Conservation (phyloP, 805 yeast species). For the Cephaloascus albidus region DNA sequence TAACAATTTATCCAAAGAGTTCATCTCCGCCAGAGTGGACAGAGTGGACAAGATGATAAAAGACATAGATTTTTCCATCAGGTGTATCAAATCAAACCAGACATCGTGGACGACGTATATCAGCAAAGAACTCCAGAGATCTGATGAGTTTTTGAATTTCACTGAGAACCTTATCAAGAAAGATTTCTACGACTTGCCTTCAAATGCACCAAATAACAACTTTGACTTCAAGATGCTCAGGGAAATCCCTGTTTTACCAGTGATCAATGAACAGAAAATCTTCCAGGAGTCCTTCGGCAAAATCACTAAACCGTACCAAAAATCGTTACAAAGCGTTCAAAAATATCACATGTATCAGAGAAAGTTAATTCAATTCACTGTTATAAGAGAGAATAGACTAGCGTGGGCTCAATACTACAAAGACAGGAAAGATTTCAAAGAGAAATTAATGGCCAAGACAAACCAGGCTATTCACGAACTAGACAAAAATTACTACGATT, state of each 20-base stretch:
- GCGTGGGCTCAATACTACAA: constrained; percentile 2
- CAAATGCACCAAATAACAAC: neutral
- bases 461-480: neutral
- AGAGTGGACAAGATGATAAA: constrained; percentile 19
- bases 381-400: neutral
- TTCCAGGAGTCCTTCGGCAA: neutral
- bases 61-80: constrained; percentile 12
- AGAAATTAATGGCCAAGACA: neutral
- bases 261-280: neutral
- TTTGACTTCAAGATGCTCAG: neutral
- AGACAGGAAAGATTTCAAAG: constrained; percentile 2
- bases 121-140: neutral
- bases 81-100: neutral
- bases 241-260: neutral
- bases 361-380: neutral
- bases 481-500: constrained; percentile 1
- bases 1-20: constrained; percentile 15
- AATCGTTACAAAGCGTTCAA: neutral
- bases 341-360: neutral
- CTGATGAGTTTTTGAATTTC: neutral
- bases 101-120: neutral
- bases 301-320: neutral
- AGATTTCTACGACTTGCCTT: neutral
- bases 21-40: constrained; percentile 14
- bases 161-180: neutral